Evolutionary conservation across 768 basidiomycete genomes (phyloP).

Genomic region (Clitopilus hobsonii): DNA sequence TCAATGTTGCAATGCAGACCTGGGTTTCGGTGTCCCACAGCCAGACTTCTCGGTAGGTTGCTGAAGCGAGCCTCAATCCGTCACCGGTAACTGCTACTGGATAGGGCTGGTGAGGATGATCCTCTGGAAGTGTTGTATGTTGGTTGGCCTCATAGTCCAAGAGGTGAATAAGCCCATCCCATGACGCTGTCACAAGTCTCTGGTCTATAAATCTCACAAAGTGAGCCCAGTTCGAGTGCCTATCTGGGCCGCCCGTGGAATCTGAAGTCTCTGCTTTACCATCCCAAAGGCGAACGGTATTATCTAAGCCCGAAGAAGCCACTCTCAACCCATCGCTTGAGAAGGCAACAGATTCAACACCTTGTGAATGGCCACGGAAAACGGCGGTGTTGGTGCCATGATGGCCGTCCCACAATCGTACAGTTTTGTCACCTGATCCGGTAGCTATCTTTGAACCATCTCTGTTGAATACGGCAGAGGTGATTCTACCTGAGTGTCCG

Average conservation of each 20-base stretch:
- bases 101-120: background rate
- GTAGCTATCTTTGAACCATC: slow-evolving; percentile 1
- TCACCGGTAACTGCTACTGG: background rate
- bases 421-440: background rate
- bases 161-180: background rate
- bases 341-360: slow-evolving; percentile 6
- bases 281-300: slow-evolving; percentile 5
- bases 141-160: background rate
- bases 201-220: background rate
- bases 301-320: background rate
- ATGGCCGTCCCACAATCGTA: background rate
- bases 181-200: background rate
- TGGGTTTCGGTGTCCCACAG: background rate
- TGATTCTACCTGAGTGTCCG: no score
- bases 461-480: slow-evolving; percentile 5
- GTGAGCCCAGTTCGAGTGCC: background rate
- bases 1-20: background rate
- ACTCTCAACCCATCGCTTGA: slow-evolving; percentile 6
- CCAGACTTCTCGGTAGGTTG: background rate
- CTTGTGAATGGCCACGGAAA: slow-evolving; percentile 2
- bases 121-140: background rate
- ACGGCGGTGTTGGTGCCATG: background rate
- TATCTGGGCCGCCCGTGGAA: background rate
- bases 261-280: background rate
- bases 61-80: background rate